Evolutionary conservation across 1,284 basidiomycete species (phyloP).

Genomic region (Ganoderma leucocontextum): DNA sequence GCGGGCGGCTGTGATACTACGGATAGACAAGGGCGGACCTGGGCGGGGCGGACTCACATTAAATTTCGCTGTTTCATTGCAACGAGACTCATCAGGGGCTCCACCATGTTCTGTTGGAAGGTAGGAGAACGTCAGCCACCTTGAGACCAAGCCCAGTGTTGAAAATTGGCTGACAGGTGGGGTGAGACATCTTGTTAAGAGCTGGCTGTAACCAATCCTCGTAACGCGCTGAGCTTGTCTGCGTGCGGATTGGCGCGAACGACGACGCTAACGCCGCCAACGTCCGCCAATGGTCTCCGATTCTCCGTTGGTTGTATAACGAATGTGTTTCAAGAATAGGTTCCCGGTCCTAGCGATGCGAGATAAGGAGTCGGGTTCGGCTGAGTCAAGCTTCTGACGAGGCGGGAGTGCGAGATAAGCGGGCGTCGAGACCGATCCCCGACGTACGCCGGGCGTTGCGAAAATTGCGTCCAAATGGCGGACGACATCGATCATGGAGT

Average conservation of each 20-base stretch:
- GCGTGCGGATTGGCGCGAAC: not conserved
- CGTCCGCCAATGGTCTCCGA: not conserved
- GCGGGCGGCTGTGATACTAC: not conserved
- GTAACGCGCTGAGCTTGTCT: not conserved
- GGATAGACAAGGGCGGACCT: not conserved
- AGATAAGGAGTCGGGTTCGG: conserved; percentile 26
- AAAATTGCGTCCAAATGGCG: not conserved
- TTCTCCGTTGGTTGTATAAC: not conserved
- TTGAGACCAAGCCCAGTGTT: not conserved
- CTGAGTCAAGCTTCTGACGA: conserved; percentile 18
- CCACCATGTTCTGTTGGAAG: not conserved
- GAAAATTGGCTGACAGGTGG: not conserved
- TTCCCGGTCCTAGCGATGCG: conserved; percentile 25
- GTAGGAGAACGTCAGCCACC: not conserved
- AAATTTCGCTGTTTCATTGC: not conserved
- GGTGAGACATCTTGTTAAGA: not conserved
- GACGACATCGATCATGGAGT: not conserved
- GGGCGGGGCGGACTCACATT: not conserved
- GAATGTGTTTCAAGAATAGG: conserved; percentile 5
- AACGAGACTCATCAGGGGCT: not conserved
- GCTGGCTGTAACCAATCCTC: not conserved
- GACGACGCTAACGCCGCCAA: conserved; percentile 4
- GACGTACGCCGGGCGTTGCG: conserved; percentile 9
- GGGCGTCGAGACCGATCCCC: conserved; percentile 5
- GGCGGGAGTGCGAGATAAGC: conserved; percentile 28